Evolutionary conservation across 148 eudicot genomes (phyloP).

Genomic region (Rhododendron williamsianum): DNA sequence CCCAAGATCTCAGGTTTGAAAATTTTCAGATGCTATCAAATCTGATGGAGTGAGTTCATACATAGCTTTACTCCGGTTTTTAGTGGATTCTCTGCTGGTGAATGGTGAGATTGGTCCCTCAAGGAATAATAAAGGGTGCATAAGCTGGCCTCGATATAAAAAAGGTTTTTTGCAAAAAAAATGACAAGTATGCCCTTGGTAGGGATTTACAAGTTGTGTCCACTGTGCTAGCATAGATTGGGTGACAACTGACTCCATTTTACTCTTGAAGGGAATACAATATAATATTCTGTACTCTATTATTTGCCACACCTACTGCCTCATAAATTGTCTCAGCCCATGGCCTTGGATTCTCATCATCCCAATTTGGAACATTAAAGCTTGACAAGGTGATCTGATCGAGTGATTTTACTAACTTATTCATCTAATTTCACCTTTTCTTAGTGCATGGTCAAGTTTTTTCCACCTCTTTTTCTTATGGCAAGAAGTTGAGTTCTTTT

Average conservation of each 20-base stretch:
- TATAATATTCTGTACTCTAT: neutral
- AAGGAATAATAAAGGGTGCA: too few relatives aligned
- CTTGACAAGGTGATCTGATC: neutral
- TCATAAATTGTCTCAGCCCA: neutral
- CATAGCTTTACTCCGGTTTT: too few relatives aligned
- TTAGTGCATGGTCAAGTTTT: too few relatives aligned
- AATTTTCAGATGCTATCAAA: too few relatives aligned
- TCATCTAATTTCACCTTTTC: neutral
- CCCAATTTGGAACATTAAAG: neutral
- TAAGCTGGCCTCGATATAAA: neutral
- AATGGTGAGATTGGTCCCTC: too few relatives aligned
- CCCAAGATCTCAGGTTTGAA: too few relatives aligned
- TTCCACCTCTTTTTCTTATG: neutral
- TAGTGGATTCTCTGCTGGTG: too few relatives aligned
- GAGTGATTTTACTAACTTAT: neutral
- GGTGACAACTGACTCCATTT: neutral
- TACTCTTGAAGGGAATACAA: neutral
- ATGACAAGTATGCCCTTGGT: neutral
- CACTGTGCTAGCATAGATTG: neutral
- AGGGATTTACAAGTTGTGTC: neutral
- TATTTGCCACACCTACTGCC: neutral
- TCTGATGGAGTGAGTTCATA: too few relatives aligned
- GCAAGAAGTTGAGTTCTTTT: neutral
- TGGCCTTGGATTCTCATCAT: conserved; percentile 2
- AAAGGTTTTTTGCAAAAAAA: neutral